phyloP scores from a whole-genome alignment of 495 filamentous ascomycete genomes.

The Clohesyomyces aquaticus region DNA sequence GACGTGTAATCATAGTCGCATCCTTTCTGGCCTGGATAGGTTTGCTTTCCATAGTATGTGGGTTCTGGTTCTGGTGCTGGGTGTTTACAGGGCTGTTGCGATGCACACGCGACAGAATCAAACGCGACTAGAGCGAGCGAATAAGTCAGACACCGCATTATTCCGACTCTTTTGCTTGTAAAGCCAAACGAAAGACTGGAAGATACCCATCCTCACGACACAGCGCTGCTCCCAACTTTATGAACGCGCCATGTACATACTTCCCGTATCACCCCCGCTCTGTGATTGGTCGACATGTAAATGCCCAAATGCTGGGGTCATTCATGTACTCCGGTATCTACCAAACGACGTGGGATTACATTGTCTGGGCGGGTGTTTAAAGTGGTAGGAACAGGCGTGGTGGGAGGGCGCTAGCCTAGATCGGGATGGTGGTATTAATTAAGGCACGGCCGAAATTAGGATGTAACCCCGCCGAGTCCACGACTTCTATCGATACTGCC shows the following conservation, averaged over 20 bases:
- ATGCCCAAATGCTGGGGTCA: neutral
- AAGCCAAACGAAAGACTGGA: too few relatives aligned
- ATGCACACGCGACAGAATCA: neutral
- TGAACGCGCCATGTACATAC: too few relatives aligned
- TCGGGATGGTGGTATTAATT: neutral
- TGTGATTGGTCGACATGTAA: neutral
- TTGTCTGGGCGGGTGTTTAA: neutral
- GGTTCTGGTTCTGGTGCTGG: neutral
- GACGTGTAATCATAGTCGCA: conserved; percentile 26
- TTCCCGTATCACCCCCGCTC: too few relatives aligned
- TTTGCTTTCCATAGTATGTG: conserved; percentile 13
- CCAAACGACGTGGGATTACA: neutral
- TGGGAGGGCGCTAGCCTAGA: neutral
- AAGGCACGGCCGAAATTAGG: neutral
- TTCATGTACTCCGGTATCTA: too few relatives aligned
- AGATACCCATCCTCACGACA: too few relatives aligned
- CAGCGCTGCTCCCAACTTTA: too few relatives aligned
- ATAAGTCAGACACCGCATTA: neutral
- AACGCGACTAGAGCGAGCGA: neutral
- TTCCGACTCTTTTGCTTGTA: neutral
- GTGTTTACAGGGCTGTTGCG: neutral
- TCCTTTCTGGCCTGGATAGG: conserved; percentile 32
- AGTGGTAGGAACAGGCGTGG: conserved; percentile 9
- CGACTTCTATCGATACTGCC: too few relatives aligned
- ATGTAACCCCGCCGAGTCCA: neutral